Base-by-base conservation (phyloP, 164 flowering plant species). In the Berberis thunbergii region DNA sequence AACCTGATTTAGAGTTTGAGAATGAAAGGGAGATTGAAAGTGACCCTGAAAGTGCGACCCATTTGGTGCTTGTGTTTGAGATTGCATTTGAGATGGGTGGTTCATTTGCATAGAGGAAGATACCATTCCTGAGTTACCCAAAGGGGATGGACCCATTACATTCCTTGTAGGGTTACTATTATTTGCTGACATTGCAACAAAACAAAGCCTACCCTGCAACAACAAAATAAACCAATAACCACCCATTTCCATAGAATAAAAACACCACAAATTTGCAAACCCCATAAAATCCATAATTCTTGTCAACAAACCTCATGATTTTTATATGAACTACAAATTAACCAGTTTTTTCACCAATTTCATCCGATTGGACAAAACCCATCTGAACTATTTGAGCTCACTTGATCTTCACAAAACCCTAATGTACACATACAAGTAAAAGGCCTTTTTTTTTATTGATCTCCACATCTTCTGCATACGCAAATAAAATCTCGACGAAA, bases 31-130 rank as follows among this genome's bases (percentile, higher is more conserved):
- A 48, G 77, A 46, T 70, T 77, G 81, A 70, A 78, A 77, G 57
- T 74, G 84, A 10, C 79, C 76, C 3, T 73, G 81, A 66, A 76
- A 80, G n/a, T 72, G 75, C 38, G 84, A 49, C 39, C 72, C 82
- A 46, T 70, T 75, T 43, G 69, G 78, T 12, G 69, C 50, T 44
- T 78, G 82, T 48, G 74, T 46, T 48, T 77, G 81, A 52, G 78
- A 50, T 69, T 78, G 84, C 10, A 76, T 48, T 38, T 26, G 82
- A 59, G 76, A 54, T 39, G 73, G 79, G 54, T 76, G 80, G 57
- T 77, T 80, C 64, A 70, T 6, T 1, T 74, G 62, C 71, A 73
- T 48, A 43, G 77, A 12, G 42, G 76, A 71, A 2, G 80, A 56
- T 4, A 59, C 72, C 61, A 68, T 49, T 45, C 78, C 82, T n/a